Evolutionary conservation across 1,284 basidiomycete species (phyloP).

Genomic region (Ceratobasidium papillatum): DNA sequence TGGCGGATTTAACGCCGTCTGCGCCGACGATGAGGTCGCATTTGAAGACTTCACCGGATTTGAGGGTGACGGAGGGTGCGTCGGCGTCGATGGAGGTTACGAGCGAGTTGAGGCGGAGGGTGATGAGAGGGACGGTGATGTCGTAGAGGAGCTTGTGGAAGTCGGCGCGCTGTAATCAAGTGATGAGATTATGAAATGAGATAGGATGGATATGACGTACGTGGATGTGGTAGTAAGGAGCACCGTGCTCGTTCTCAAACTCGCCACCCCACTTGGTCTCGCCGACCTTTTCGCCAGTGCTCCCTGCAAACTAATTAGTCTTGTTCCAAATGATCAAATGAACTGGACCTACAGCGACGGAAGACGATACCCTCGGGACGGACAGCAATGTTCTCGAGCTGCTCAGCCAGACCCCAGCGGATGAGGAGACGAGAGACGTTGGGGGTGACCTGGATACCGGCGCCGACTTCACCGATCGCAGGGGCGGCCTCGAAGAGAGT

Average conservation of each 20-base stretch:
- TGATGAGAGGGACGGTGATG: slow-evolving; percentile 57
- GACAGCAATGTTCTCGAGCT: slow-evolving; percentile 56
- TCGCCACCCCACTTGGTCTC: slow-evolving; percentile 57
- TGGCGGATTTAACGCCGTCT: slow-evolving; percentile 63
- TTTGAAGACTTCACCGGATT: slow-evolving; percentile 52
- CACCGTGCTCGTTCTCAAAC: slow-evolving; percentile 57
- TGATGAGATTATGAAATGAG: not conserved
- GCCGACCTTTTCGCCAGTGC: slow-evolving; percentile 57
- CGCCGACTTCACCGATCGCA: slow-evolving; percentile 59
- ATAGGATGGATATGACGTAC: slow-evolving; percentile 26
- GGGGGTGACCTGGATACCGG: slow-evolving; percentile 62
- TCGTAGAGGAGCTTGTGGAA: slow-evolving; percentile 63
- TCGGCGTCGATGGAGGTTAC: slow-evolving; percentile 58
- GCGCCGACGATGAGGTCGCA: slow-evolving; percentile 64
- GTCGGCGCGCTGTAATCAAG: slow-evolving; percentile 58
- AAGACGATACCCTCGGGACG: slow-evolving; percentile 57
- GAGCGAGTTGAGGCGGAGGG: slow-evolving; percentile 57
- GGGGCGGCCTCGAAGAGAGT: slow-evolving; percentile 58
- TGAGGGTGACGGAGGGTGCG: slow-evolving; percentile 53
- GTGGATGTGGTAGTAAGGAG: slow-evolving; percentile 65
- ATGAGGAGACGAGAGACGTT: slow-evolving; percentile 61
- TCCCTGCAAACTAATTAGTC: slow-evolving; percentile 46
- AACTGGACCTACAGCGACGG: slow-evolving; percentile 56
- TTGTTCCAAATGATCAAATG: not conserved
- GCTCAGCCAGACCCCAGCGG: slow-evolving; percentile 61